Base-by-base conservation (phyloP, 2,329 filamentous ascomycete species). In the Teratosphaeria gauchensis region DNA sequence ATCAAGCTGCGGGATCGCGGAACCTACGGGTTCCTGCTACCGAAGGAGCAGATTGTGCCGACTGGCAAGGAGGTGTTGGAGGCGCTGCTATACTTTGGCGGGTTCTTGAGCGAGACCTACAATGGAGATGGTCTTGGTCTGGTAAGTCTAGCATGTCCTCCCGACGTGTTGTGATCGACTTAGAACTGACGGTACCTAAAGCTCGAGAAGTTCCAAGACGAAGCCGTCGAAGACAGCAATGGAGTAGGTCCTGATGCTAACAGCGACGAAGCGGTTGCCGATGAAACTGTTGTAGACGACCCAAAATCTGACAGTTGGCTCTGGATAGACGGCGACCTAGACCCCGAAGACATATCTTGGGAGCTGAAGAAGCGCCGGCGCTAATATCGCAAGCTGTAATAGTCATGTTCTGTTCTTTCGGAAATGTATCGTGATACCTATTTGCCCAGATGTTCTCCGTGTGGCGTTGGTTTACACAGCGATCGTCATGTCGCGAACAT, bases 1-100 rank as follows among this genome's bases (percentile, higher is more conserved):
- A 87, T 94, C 75, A 97, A 97, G 76, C 78, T 99, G 31, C 82
- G 94, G 54, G 94, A 99, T 72, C 94, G 89, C 0, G 94, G 94
- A 9, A 94, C 86, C 71, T 97, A 97, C 71, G 94, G 94, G 0
- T 99, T 97, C 71, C 77, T 99, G 54, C 77, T 97, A 3, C 94
- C 94, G 0, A 86, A 83, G 59, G 87, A 94, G 59, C 83, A 95
- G 61, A 97, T 97, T 60, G 78, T 95, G 2, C 91, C 92, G 0
- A 94, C 90, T 0, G 92, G 94, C 8, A 86, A 92, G 72, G 94
- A 99, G 73, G 82, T 92, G 48, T 85, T 92, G 64, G 87, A 88
- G 64, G 90, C 91, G 0, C 80, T 96, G 62, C 82, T 92, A 69
- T 92, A 92, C 66, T 85, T 96, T 68, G 91, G 89, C 1, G 85